Conservation (phyloP, 2,329 filamentous ascomycete species). For the Mariannaea elegans region DNA sequence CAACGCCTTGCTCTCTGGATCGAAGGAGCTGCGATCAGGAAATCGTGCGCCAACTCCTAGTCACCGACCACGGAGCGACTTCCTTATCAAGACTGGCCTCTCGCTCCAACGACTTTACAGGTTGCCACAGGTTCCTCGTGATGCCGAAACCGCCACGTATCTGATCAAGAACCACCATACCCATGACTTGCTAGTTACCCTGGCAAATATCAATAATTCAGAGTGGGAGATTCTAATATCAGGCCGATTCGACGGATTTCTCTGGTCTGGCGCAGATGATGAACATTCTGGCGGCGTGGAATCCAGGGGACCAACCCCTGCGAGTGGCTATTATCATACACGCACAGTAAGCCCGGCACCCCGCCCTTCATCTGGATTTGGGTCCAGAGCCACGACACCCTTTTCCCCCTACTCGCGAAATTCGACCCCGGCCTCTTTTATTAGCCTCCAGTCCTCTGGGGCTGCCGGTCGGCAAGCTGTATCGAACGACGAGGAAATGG, state of each 20-base stretch:
- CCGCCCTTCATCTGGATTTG: slow-evolving; percentile 52
- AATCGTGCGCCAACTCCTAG: slow-evolving; percentile 74
- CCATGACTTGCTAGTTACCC: slow-evolving; percentile 86
- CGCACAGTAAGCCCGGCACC: slow-evolving; percentile 51
- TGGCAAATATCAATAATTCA: slow-evolving; percentile 87
- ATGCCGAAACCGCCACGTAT: slow-evolving; percentile 87
- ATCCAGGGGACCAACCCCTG: slow-evolving; percentile 65
- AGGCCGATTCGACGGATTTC: slow-evolving; percentile 92
- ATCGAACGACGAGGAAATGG: slow-evolving; percentile 91
- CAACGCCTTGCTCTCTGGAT: slow-evolving; percentile 77
- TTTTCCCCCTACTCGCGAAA: slow-evolving; percentile 63
- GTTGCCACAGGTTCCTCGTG: slow-evolving; percentile 75
- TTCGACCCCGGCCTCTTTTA: slow-evolving; percentile 65
- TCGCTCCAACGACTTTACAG: slow-evolving; percentile 89
- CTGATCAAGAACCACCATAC: slow-evolving; percentile 83
- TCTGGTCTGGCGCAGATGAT: slow-evolving; percentile 89
- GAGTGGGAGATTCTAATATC: slow-evolving; percentile 97
- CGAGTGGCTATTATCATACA: slow-evolving; percentile 54
- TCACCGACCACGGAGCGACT: slow-evolving; percentile 72
- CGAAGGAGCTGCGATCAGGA: slow-evolving; percentile 63
- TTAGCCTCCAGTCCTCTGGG: slow-evolving; percentile 64
- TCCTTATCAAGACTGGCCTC: slow-evolving; percentile 77
- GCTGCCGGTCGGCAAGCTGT: slow-evolving; percentile 66
- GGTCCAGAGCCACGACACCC: slow-evolving; percentile 58
- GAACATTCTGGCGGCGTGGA: slow-evolving; percentile 53